Base-by-base conservation (phyloP, 2,329 filamentous ascomycete species). In the Ustulina deusta region DNA sequence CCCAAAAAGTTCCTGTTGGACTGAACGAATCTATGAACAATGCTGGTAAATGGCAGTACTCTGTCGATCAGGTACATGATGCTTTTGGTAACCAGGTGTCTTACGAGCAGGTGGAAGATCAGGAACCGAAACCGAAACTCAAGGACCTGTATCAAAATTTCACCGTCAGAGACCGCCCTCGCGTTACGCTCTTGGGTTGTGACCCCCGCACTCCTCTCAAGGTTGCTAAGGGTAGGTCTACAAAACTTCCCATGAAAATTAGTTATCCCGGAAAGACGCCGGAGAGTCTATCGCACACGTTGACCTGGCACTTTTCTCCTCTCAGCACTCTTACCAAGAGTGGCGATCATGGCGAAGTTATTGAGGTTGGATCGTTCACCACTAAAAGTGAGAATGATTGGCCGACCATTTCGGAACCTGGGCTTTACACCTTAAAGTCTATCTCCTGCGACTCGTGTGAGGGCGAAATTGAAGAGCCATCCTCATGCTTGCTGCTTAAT, bases 401-500 rank as follows among this genome's bases (percentile, higher is more conserved):
- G 66, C 91, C 93, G 1, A 81, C 80, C 15, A 93, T 98, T 65
- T 89, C 88, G 29, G 88, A 91, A 38, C 89, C 93, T 32, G 96
- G 97, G 55, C 86, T 97, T 29, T 99, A 99, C 81, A 95, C 91
- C 0, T 81, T 99, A 65, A 91, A 89, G 71, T 89, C 92, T 15
- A 88, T 98, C 7, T 89, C 90, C 1, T 97, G 93, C 63, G 90
- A 92, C 27, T 91, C 89, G 68, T 99, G 96, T 76, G 85, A 89
- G 38, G 96, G 96, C 52, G 94, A 98, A 73, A 90, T 99, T 4
- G 86, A 95, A 71, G 96, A 99, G 78, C 96, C 96, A 32, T 93
- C 95, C 2, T 96, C 94, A n/a, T 98, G 95, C 78, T 85, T 97
- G 66, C 83, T 99, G 61, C 86, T 97, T 72, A 99, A 98, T 72